phyloP scores from a whole-genome alignment of 2,329 filamentous ascomycete species.

The Clonostachys rosea region DNA sequence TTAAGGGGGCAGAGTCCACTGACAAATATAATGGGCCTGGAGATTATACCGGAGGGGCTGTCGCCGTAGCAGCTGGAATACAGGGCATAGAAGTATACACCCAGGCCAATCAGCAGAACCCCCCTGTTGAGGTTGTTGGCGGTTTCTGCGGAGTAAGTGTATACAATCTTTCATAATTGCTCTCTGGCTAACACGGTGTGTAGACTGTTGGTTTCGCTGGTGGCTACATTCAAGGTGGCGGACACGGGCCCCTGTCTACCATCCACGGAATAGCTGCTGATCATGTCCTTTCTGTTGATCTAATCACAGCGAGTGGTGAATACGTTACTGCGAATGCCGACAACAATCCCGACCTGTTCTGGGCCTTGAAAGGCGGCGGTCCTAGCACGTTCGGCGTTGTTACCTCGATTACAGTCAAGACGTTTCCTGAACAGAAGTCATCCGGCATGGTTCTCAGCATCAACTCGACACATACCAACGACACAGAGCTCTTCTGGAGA shows the following conservation, averaged over 20 bases:
- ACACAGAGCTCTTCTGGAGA: constrained; percentile 18
- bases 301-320: constrained; percentile 38
- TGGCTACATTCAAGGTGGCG: constrained; percentile 57
- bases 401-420: constrained; percentile 40
- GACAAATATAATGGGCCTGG: constrained; percentile 23
- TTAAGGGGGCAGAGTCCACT: constrained; percentile 33
- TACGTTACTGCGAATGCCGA: constrained; percentile 30
- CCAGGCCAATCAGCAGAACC: constrained; percentile 36
- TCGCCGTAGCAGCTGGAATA: constrained; percentile 51
- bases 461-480: constrained; percentile 24
- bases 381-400: constrained; percentile 48
- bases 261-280: constrained; percentile 56
- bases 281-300: constrained; percentile 34
- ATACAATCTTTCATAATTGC: no score
- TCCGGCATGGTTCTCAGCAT: constrained; percentile 20
- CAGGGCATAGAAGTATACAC: constrained; percentile 38
- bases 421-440: constrained; percentile 22
- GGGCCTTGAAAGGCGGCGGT: constrained; percentile 48
- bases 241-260: constrained; percentile 48
- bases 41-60: constrained; percentile 17
- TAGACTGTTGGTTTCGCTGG: constrained; percentile 51
- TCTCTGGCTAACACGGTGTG: background rate
- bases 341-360: constrained; percentile 46
- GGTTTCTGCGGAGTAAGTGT: constrained; percentile 17
- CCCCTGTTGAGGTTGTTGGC: constrained; percentile 49